Evolutionary conservation across 495 filamentous ascomycete genomes (phyloP), one percentile per base, ranked within the genome.

Genomic region (Tuber brumale): DNA sequence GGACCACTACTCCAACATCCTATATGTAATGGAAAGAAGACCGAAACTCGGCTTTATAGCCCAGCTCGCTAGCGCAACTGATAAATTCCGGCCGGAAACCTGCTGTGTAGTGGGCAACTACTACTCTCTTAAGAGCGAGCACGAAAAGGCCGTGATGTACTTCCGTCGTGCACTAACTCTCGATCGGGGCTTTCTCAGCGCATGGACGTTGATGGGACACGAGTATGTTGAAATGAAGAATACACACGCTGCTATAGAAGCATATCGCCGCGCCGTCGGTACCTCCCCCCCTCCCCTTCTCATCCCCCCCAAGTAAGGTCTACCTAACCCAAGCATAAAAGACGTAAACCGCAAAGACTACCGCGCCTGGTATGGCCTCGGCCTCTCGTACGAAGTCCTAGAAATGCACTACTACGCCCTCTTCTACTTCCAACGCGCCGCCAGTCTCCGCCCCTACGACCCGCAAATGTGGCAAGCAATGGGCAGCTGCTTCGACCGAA

Each of bases 201-300:
- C 96, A 21, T 99, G 96, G 96, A 99, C 94, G 1, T 87, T 99
- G 0, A 99, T 99, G 96, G 96, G 96, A 14, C 96, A 98, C 83
- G 96, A 99, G 83, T 99, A 97, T 83, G 93, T 98, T 46, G 96
- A 99, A 83, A 91, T 99, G 86, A 99, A 98, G 81, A 99, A 99
- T 81, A 99, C 96, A 0, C 96, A 99, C 81, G 94, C 96, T 0
- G 96, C 96, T 23, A 98, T 99, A 77, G 96, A 99, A 83, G 94
- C 92, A 16, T 99, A 99, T 81, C 91, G 96, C 7, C 91, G 96
- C 23, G 96, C 96, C 1, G 96, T 99, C 7, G 79, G 79, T 80
- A 74, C 39, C 21, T 73, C 21, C 61, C n/a, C 41, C 27, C 41
- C 48, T 23, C 19, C 19, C 42, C 16, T 45, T n/a, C n/a, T n/a